Evolutionary conservation across 192 early-diverging fungal species (phyloP).

Genomic region (Coemansia sp.): DNA sequence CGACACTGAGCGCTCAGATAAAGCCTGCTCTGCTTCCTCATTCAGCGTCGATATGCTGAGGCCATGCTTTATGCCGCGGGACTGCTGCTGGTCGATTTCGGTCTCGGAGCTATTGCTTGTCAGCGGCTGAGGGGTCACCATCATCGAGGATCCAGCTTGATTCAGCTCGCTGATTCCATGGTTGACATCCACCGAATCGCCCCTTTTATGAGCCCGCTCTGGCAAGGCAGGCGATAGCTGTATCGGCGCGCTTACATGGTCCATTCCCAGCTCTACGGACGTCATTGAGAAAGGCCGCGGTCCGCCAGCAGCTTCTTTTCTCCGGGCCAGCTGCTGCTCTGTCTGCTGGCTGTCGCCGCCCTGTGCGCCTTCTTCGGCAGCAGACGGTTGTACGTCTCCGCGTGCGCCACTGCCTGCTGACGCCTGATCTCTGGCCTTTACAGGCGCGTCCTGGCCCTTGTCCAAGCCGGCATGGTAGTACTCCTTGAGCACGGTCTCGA

Average conservation of each 20-base stretch:
- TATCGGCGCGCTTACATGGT: not conserved
- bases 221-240: not conserved
- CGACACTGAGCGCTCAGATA: constrained; percentile 9
- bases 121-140: not conserved
- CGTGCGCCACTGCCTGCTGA: not conserved
- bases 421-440: not conserved
- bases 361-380: not conserved
- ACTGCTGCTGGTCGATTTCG: not conserved
- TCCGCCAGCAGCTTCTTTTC: not conserved
- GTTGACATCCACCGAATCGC: not conserved
- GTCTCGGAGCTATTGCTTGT: constrained; percentile 7
- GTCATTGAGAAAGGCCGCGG: constrained; percentile 5
- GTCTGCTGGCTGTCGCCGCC: not conserved
- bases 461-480: constrained; percentile 27
- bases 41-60: not conserved
- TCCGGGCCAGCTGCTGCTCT: not conserved
- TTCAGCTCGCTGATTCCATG: not conserved
- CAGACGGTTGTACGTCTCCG: not conserved
- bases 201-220: not conserved
- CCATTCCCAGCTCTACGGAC: not conserved
- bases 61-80: not conserved
- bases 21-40: not conserved
- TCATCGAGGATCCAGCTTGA: not conserved
- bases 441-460: constrained; percentile 2
- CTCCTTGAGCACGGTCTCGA: constrained; percentile 52